Conservation (phyloP, 2,329 filamentous ascomycete genomes). For the Bertia moriformis region DNA sequence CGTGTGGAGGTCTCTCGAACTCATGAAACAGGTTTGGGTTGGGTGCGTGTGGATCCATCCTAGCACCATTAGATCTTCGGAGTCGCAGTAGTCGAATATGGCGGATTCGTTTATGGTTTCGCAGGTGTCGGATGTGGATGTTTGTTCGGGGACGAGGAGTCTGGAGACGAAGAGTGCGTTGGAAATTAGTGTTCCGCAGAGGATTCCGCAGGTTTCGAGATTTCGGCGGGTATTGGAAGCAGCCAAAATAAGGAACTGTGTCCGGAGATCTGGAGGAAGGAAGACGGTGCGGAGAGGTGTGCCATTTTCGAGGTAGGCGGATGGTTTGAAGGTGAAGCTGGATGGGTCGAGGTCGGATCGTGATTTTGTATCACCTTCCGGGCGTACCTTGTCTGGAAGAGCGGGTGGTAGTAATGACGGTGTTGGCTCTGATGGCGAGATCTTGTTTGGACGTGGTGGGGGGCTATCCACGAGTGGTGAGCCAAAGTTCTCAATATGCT, state of each 20-base stretch:
- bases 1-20: constrained; percentile 81
- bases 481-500: not conserved
- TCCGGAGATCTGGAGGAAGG: constrained; percentile 61
- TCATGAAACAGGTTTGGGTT: constrained; percentile 95
- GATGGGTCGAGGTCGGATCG: constrained; percentile 29
- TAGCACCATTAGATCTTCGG: constrained; percentile 68
- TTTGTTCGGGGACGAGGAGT: constrained; percentile 82
- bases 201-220: constrained; percentile 86
- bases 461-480: not conserved
- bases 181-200: constrained; percentile 79
- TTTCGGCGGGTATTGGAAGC: constrained; percentile 64
- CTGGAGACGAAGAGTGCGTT: constrained; percentile 86
- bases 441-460: not conserved
- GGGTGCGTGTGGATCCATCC: constrained; percentile 99
- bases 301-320: constrained; percentile 80
- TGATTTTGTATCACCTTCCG: constrained; percentile 7
- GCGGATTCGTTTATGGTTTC: constrained; percentile 78
- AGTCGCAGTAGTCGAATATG: constrained; percentile 79
- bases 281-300: constrained; percentile 77
- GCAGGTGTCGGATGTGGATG: constrained; percentile 80
- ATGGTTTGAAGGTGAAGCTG: constrained; percentile 65
- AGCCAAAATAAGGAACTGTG: constrained; percentile 61
- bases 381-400: constrained; percentile 13
- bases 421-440: not conserved
- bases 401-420: no score